Conservation (phyloP, 2,329 filamentous ascomycete species). For the Penicillium occitanis region DNA sequence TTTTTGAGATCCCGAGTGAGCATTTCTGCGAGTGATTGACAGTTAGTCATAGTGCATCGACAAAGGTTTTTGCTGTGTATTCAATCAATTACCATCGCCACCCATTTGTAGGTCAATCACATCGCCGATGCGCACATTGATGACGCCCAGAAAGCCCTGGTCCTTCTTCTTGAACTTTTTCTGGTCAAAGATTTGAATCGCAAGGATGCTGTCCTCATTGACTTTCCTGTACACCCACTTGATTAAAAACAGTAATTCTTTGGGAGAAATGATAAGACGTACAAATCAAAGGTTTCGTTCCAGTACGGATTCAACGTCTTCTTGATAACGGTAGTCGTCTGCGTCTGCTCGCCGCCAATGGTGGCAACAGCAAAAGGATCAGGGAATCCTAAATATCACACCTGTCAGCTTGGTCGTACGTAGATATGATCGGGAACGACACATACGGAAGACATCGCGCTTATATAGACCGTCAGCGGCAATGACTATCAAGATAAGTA, state of each 20-base stretch:
- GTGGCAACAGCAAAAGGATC: conserved; percentile 98
- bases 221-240: conserved; percentile 62
- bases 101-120: conserved; percentile 87
- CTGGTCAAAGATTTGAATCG: conserved; percentile 98
- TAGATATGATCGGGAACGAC: conserved; percentile 8
- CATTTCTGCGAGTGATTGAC: conserved; percentile 65
- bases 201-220: conserved; percentile 92
- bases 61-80: neutral
- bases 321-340: conserved; percentile 96
- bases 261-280: conserved; percentile 38
- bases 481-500: conserved; percentile 66
- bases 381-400: conserved; percentile 70
- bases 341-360: conserved; percentile 95
- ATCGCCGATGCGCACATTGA: conserved; percentile 94
- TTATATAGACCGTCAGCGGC: conserved; percentile 98
- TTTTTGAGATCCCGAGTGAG: conserved; percentile 96
- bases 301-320: conserved; percentile 99
- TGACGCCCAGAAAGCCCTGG: conserved; percentile 95
- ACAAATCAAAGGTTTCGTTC: conserved; percentile 99
- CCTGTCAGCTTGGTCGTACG: neutral
- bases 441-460: conserved; percentile 97
- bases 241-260: neutral
- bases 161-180: conserved; percentile 99
- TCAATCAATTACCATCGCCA: conserved; percentile 71
- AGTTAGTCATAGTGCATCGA: conserved; percentile 31